Conservation (phyloP, 1,284 basidiomycete species). For the Tremellales sp. region DNA sequence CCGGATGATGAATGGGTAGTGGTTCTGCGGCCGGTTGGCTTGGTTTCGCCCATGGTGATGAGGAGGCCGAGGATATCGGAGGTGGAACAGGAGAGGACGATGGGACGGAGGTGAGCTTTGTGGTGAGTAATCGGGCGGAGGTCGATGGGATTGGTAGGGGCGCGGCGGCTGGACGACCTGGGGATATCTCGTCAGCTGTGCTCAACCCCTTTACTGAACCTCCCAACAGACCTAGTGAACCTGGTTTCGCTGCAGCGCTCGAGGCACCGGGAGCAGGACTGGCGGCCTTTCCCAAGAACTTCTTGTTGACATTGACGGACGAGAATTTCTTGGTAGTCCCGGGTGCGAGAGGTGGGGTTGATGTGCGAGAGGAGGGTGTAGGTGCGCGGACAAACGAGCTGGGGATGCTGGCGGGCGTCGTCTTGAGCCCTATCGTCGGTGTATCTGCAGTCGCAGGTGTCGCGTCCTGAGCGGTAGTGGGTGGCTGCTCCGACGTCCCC, state of each 20-base stretch:
- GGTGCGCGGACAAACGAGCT: conserved; percentile 21
- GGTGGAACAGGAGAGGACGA: conserved; percentile 40
- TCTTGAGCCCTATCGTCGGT: neutral
- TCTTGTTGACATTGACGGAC: conserved; percentile 86
- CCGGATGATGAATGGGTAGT: conserved; percentile 29
- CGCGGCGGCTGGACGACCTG: conserved; percentile 50
- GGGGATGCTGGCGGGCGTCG: neutral
- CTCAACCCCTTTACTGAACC: conserved; percentile 2
- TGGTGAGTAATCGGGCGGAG: conserved; percentile 72
- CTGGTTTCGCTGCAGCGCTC: conserved; percentile 18
- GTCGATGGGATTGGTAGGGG: conserved; percentile 50
- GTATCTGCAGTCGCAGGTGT: neutral
- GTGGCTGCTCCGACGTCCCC: neutral
- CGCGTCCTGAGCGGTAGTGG: neutral
- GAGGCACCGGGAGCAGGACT: conserved; percentile 30
- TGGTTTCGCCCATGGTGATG: conserved; percentile 46
- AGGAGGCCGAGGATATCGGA: conserved; percentile 19
- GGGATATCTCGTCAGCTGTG: neutral
- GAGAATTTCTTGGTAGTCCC: conserved; percentile 61
- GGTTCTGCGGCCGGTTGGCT: conserved; percentile 11
- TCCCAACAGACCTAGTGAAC: conserved; percentile 20
- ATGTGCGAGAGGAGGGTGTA: conserved; percentile 40
- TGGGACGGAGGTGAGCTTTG: conserved; percentile 67
- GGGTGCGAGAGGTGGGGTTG: conserved; percentile 33
- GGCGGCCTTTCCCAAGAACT: conserved; percentile 79